Conservation (phyloP, 345 rosid species). For the Dipteronia sinensis region DNA sequence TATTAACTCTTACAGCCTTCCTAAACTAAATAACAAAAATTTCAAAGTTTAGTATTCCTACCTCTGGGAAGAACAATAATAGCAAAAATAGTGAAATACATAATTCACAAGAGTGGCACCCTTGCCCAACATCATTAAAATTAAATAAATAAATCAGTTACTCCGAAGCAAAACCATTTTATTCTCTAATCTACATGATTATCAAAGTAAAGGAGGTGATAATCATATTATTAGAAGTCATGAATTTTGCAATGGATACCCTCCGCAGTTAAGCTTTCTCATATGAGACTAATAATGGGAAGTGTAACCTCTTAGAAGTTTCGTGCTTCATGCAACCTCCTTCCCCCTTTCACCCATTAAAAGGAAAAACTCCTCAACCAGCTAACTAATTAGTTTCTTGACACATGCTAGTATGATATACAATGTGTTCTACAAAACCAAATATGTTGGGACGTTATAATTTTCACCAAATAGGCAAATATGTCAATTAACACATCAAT, state of each 20-base stretch:
- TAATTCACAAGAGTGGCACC: conserved; percentile 2
- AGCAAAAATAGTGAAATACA: not conserved
- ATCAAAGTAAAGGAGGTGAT: not conserved
- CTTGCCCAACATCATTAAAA: not conserved
- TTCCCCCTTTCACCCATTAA: not conserved
- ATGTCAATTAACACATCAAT: not conserved
- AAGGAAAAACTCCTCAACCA: not conserved
- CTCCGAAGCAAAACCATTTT: not conserved
- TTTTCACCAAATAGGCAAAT: not conserved
- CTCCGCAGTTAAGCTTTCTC: not conserved
- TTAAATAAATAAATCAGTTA: not conserved
- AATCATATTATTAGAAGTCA: not conserved
- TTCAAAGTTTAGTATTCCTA: not conserved
- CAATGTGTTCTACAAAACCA: not conserved
- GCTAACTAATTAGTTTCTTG: not conserved
- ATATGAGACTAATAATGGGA: not conserved
- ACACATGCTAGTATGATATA: not conserved
- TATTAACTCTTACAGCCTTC: not conserved
- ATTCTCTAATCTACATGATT: not conserved
- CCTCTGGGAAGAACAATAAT: not conserved
- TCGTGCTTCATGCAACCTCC: not conserved
- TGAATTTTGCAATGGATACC: not conserved
- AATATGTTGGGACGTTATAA: not conserved
- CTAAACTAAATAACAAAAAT: not conserved
- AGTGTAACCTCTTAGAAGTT: not conserved